Evolutionary conservation across 495 filamentous ascomycete genomes (phyloP).

Genomic region (Penicillium simplicissimum): DNA sequence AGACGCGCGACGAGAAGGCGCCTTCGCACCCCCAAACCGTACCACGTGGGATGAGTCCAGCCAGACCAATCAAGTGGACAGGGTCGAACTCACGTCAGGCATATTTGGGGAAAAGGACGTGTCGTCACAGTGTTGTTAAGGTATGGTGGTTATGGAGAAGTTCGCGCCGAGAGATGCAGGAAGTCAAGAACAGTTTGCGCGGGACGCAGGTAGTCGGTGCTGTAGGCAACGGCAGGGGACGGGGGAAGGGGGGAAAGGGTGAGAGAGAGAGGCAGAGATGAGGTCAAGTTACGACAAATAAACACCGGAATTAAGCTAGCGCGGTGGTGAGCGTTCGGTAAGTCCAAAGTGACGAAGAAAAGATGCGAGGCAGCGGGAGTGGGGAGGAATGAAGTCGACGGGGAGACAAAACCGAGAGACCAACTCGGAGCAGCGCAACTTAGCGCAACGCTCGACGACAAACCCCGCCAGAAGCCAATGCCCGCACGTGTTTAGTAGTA

Average conservation of each 20-base stretch:
- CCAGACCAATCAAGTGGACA: background rate
- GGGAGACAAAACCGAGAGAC: slow-evolving; percentile 14
- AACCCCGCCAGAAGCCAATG: background rate
- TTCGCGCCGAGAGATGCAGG: slow-evolving; percentile 13
- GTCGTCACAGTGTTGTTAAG: background rate
- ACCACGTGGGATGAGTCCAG: background rate
- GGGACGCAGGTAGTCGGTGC: background rate
- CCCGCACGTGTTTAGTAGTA: background rate
- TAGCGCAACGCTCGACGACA: too few species aligned
- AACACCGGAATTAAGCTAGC: background rate
- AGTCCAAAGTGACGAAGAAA: slow-evolving; percentile 13
- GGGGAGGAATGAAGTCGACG: slow-evolving; percentile 22
- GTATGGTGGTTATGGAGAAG: background rate
- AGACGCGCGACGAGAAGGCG: background rate
- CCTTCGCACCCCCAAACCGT: background rate
- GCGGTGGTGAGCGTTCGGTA: background rate
- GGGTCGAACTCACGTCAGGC: slow-evolving; percentile 45
- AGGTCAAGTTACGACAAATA: background rate
- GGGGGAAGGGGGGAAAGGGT: background rate
- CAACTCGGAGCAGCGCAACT: background rate
- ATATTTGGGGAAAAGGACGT: slow-evolving; percentile 28
- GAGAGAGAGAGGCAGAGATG: background rate
- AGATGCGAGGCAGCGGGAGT: slow-evolving; percentile 15
- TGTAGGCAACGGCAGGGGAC: background rate
- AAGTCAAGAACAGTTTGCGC: slow-evolving; percentile 15